Conservation (phyloP, 306 rosid species). For the Corylus avellana region DNA sequence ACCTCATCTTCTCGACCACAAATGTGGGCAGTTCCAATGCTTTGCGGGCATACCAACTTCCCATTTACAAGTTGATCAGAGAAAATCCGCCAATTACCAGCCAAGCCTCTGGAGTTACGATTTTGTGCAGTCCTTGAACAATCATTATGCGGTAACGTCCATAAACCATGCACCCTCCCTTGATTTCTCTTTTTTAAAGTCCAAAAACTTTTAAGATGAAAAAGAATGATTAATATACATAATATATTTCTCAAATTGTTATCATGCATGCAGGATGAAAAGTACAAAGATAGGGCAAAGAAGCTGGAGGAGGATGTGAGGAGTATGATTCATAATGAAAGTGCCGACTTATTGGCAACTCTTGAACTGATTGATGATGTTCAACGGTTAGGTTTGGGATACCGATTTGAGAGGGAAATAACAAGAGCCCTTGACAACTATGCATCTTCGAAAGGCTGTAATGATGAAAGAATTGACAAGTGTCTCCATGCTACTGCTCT, state of each 20-base stretch:
- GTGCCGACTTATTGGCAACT: not conserved
- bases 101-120: conserved; percentile 48
- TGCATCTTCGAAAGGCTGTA: too few relatives aligned
- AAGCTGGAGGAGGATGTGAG: conserved; percentile 35
- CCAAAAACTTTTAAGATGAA: too few relatives aligned
- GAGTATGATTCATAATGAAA: conserved; percentile 38
- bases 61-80: not conserved
- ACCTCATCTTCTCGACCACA: not conserved
- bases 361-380: conserved; percentile 39
- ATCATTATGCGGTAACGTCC: conserved; percentile 27
- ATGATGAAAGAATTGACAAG: too few relatives aligned
- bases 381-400: conserved; percentile 33
- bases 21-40: conserved; percentile 15
- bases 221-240: too few relatives aligned
- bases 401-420: too few relatives aligned
- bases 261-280: conserved; percentile 17
- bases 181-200: too few relatives aligned
- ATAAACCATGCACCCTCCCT: too few relatives aligned
- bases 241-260: not conserved
- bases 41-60: conserved; percentile 6
- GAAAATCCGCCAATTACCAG: conserved; percentile 50
- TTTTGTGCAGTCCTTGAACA: conserved; percentile 47
- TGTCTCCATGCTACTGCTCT: conserved; percentile 24
- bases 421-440: too few relatives aligned
- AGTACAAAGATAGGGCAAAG: conserved; percentile 2